Base-by-base conservation (phyloP, 495 filamentous ascomycete genomes). In the Tuber magnatum region DNA sequence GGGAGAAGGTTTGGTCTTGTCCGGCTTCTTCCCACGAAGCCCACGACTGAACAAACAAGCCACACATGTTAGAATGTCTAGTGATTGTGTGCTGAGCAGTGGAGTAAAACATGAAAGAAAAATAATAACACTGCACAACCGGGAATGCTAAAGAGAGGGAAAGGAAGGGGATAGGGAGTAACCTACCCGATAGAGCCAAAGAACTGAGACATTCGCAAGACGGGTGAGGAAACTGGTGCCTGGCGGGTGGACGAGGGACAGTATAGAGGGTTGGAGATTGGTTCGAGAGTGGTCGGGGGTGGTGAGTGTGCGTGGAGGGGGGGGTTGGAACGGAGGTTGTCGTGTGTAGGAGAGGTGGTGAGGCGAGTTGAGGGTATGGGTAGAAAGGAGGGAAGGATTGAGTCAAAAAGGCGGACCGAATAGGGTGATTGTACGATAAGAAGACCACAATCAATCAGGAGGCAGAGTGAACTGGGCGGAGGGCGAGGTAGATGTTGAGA, bases 181-280 rank as follows among this genome's bases (percentile, higher is more conserved):
- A 40, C 77, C 48, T 48, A 79, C 77, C 77, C 77, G 40, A 79
- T 46, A 75, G 77, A 79, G 68, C 76, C 76, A 44, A 79, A 79
- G 71, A 79, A 79, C 65, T 79, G 77, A 39, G 77, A 79, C 77
- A 79, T 79, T 70, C 72, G 41, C n/a, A 39, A 46, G 42, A 65
- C 28, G 14, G 14, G 28, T 35, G 35, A 65, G 56, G 12, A 35
- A 18, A 65, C 16, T 65, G 14, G 32, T 35, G 32, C 28, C 35
- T 35, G 14, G 8, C 4, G 56, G 0, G 56, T 16, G 16, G 32
- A 32, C 28, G 56, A 35, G 16, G 56, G 28, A 35, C 32, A 14
- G 12, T 65, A 14, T 16, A 14, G 56, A 65, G 12, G 5, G n/a
- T 28, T 32, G 28, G 28, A 35, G 28, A 28, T 35, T 65, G 20